Evolutionary conservation across 2,329 filamentous ascomycete genomes (phyloP).

Genomic region (Fusarium graminum): DNA sequence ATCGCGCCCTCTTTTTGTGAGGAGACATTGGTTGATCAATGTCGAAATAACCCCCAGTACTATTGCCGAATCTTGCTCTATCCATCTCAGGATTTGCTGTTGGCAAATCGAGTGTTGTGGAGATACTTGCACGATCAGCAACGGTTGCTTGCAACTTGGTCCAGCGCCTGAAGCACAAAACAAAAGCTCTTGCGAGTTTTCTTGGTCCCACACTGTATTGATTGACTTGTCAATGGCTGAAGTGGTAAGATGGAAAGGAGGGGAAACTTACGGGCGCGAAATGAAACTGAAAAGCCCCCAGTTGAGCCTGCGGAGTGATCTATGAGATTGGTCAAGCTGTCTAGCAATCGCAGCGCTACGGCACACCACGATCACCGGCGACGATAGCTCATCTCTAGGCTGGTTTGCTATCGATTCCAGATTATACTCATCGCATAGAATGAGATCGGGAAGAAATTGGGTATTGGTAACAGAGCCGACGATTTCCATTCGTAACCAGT

Average conservation of each 20-base stretch:
- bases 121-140: slow-evolving; percentile 30
- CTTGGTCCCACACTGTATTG: slow-evolving; percentile 54
- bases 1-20: slow-evolving; percentile 19
- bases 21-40: neutral
- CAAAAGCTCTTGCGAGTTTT: slow-evolving; percentile 54
- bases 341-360: slow-evolving; percentile 50
- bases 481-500: slow-evolving; percentile 37
- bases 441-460: slow-evolving; percentile 46
- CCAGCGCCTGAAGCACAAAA: slow-evolving; percentile 49
- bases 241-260: neutral
- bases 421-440: slow-evolving; percentile 41
- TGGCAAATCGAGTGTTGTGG: slow-evolving; percentile 24
- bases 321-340: slow-evolving; percentile 35
- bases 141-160: slow-evolving; percentile 27
- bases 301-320: slow-evolving; percentile 31
- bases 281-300: slow-evolving; percentile 53
- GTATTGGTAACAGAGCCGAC: neutral
- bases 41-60: slow-evolving; percentile 11
- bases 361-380: slow-evolving; percentile 53
- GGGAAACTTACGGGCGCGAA: slow-evolving; percentile 54
- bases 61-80: neutral
- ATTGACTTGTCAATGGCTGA: neutral
- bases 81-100: neutral
- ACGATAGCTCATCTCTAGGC: slow-evolving; percentile 19
- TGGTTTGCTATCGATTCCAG: slow-evolving; percentile 6